Evolutionary conservation across 495 filamentous ascomycete species (phyloP), one percentile per base, ranked within the genome.

Genomic region (Penicillium lividum): DNA sequence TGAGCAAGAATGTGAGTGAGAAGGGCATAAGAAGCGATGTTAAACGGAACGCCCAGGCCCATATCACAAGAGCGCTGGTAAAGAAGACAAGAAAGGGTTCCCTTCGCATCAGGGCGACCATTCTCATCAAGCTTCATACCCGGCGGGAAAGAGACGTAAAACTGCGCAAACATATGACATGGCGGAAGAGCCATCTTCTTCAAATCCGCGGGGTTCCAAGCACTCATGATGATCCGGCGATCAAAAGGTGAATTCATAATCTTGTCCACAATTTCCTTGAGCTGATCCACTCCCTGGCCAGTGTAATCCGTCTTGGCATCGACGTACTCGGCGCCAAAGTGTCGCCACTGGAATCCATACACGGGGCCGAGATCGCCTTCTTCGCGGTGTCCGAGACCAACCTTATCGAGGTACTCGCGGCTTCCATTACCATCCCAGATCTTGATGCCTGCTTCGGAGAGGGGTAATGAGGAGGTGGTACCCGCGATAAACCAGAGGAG

Each of bases 141-240:
- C 34, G 68, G 76, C 7, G 89, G 89, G 71, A 84, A 97, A 1
- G 87, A 90, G 38, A 98, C 93, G 65, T 97, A 97, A 67, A 98
- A 98, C 74, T 98, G 95, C 13, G 93, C 93, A 76, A 98, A 97
- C 94, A 98, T 96, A 72, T 98, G 94, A 68, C 94, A 98, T 4
- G 95, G 94, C 60, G 94, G 94, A 18, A 98, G 80, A 3, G 92
- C 94, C 94, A 98, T 98, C 72, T 89, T 86, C 47, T 73, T 74
- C 64, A 98, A 64, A 70, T 97, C 94, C 5, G 82, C 82, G 3
- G 91, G 91, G 68, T 98, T 98, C 94, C 94, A 98, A 1, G 94
- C 94, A 54, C 79, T 87, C 55, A 98, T 80, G 60, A 98, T 90
- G 60, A 98, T 89, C 29, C 94, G 76, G 2, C 94, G 82, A 68